A percentile compares a stretch with the other conserved stretches of the same genome.
phyloP scores from a whole-genome alignment of 2,329 filamentous ascomycete species.

The Colletotrichum chlorophyti region DNA sequence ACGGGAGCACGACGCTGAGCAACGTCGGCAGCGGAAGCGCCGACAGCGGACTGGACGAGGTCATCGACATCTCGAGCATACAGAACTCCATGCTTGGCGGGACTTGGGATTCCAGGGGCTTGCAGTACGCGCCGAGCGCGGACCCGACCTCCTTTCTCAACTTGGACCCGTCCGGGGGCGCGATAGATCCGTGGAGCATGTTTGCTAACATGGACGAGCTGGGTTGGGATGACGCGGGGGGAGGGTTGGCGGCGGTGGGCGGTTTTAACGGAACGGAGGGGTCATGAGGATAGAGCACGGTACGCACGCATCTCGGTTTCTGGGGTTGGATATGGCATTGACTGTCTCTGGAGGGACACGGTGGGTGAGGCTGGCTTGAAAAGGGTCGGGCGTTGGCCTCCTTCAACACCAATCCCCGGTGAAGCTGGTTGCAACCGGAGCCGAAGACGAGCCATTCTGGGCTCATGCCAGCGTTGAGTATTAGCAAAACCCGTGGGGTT shows the following conservation, averaged over 20 bases:
- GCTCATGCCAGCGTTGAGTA: background rate
- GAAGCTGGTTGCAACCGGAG: background rate
- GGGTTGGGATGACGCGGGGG: conserved; percentile 8
- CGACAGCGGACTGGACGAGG: background rate
- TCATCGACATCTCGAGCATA: conserved; percentile 22
- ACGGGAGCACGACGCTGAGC: background rate
- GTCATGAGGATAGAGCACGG: background rate
- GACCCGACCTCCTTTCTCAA: conserved; percentile 17
- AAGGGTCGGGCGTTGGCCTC: background rate
- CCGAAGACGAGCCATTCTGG: background rate
- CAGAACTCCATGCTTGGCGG: conserved; percentile 6
- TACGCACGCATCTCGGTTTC: too few relatives aligned
- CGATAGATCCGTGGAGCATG: conserved; percentile 22
- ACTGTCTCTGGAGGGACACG: too few relatives aligned
- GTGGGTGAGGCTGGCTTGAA: background rate
- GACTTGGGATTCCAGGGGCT: conserved; percentile 19
- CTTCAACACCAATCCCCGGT: too few relatives aligned
- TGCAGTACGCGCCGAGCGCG: conserved; percentile 24
- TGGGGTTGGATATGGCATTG: too few relatives aligned
- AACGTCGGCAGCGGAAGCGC: background rate
- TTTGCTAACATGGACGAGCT: conserved; percentile 17
- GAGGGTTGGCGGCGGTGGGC: background rate
- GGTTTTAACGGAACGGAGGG: background rate
- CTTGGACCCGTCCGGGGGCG: conserved; percentile 4
- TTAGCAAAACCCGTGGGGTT: background rate